Conservation (phyloP, 306 rosid genomes). For the Lathyrus tuberosus region DNA sequence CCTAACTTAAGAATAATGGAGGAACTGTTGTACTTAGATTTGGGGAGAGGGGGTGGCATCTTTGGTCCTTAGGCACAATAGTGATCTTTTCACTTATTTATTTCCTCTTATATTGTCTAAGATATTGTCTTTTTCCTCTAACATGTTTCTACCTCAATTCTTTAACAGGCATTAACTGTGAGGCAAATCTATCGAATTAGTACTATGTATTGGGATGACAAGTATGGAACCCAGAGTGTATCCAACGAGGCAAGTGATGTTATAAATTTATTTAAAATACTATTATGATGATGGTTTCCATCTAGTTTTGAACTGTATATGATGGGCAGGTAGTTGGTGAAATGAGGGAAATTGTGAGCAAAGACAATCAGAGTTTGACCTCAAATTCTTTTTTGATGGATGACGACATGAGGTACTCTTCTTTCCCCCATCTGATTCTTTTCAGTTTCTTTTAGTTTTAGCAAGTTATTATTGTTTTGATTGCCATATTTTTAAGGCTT, state of each 20-base stretch:
- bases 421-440: conserved; percentile 13
- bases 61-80: conserved; percentile 20
- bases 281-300: conserved; percentile 3
- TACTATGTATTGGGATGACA: conserved; percentile 99
- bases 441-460: conserved; percentile 6
- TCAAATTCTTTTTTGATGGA: conserved; percentile 95
- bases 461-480: conserved; percentile 8
- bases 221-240: conserved; percentile 96
- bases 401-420: conserved; percentile 88
- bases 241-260: conserved; percentile 92
- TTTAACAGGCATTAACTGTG: conserved; percentile 78
- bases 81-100: background rate
- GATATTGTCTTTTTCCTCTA: background rate
- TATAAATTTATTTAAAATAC: conserved; percentile 29
- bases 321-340: conserved; percentile 83
- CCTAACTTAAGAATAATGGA: background rate
- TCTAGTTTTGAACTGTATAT: conserved; percentile 36
- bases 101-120: conserved; percentile 2
- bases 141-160: conserved; percentile 26
- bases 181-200: conserved; percentile 97
- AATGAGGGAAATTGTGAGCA: conserved; percentile 91
- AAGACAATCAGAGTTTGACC: conserved; percentile 82
- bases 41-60: background rate
- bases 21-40: conserved; percentile 15
- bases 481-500: background rate